Base-by-base conservation (phyloP, 176 grass and related monocot species). In the Urochloa ruziziensis region DNA sequence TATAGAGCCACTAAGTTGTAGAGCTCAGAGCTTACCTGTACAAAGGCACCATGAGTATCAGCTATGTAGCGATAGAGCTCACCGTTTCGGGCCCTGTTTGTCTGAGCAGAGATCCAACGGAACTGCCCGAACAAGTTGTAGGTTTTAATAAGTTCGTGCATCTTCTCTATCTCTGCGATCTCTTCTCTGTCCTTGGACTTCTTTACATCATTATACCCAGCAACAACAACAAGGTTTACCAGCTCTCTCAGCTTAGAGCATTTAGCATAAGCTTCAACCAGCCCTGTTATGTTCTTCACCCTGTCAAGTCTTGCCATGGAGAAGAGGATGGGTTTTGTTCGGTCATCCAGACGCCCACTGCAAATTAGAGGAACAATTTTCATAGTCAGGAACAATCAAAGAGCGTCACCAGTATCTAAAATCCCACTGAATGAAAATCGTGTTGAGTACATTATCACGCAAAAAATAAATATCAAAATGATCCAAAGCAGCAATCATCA, bases 1-100 rank as follows among this genome's bases (percentile, higher is more conserved):
- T 73, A 24, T 32, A 47, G 29, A 47, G 72, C 21, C 39, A 44
- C 23, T 29, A 23, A 53, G 16, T 4, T 68, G 42, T 82, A 83
- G 35, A 77, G 70, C 16, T 49, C 78, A 39, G 34, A 75, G 42
- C 66, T 46, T 56, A 98, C 96, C 91, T 95, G 96, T 70, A 98
- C 93, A 85, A 98, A 98, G 61, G 88, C 91, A 67, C 96, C 96
- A 44, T 79, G 71, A 30, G 93, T 98, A 78, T 98, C 96, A 19
- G 93, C 93, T 84, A 98, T 98, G 82, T 94, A 98, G 47, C 93
- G 96, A 59, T 95, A 98, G 36, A 98, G 80, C 72, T 98, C 96
- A 10, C 96, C 93, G 1, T 98, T 98, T 21, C 87, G 81, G 34
- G 85, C 91, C 67, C 89, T 91, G 85, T 98, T 95, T 46, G 87